These are phyloP conservation scores for Dianthus caryophyllus DNA, from an alignment of 148 eudicot species.

Conservation along the genomic window DNA sequence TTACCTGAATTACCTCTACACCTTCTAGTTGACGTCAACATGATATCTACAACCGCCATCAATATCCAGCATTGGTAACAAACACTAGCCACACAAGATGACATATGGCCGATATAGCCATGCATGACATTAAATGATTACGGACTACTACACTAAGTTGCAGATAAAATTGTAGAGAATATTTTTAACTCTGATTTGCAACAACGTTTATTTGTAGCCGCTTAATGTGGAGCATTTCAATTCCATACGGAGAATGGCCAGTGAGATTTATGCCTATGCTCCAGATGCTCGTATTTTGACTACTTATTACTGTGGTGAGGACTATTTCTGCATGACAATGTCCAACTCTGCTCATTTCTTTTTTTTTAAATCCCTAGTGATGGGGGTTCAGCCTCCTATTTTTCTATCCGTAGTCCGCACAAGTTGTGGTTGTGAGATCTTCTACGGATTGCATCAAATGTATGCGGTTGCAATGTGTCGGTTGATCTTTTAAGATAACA, in stretches of 20 bases:
- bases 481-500: conserved; percentile 1
- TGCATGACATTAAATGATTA: neutral
- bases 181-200: conserved; percentile 18
- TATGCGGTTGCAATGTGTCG: neutral
- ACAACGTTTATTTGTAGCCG: conserved; percentile 54
- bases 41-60: neutral
- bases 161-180: neutral
- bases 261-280: conserved; percentile 81
- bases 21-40: neutral
- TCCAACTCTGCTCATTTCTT: neutral
- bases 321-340: neutral
- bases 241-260: conserved; percentile 77
- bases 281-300: conserved; percentile 97
- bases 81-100: neutral
- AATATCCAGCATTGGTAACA: neutral
- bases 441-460: neutral
- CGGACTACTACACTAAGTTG: neutral
- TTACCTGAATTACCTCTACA: too few species aligned
- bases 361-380: neutral
- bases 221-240: conserved; percentile 79
- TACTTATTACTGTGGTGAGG: conserved; percentile 84
- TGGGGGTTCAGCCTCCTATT: neutral
- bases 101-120: neutral
- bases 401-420: neutral
- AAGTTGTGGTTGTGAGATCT: neutral